phyloP scores from a whole-genome alignment of 352 stramenopile genomes.

The Phytophthora sp. region DNA sequence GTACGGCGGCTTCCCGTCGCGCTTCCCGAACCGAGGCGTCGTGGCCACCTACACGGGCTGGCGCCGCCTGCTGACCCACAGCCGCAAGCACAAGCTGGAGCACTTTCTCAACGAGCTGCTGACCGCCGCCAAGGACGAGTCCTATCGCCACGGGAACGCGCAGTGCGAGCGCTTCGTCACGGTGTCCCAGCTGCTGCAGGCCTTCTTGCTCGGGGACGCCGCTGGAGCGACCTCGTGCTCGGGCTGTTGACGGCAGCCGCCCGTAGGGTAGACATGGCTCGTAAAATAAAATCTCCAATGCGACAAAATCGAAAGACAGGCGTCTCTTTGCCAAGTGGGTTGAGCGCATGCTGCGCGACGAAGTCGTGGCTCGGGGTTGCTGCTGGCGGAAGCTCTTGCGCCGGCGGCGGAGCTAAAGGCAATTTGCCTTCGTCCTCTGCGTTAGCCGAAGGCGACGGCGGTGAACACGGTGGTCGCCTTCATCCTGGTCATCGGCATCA shows the following conservation, averaged over 20 bases:
- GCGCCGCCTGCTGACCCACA: conserved; percentile 17
- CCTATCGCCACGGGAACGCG: conserved; percentile 40
- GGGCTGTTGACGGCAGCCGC: background rate
- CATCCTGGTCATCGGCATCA: background rate
- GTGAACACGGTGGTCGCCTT: background rate
- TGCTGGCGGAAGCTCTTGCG: no score
- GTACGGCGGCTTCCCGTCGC: conserved; percentile 56
- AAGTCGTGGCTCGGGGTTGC: no score
- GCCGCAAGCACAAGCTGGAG: conserved; percentile 35
- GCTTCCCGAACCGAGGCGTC: conserved; percentile 30
- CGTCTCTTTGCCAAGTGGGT: conserved; percentile 1
- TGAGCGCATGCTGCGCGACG: no score
- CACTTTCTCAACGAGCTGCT: conserved; percentile 55
- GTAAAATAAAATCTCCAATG: background rate
- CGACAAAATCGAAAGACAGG: conserved; percentile 11
- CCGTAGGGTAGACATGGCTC: conserved; percentile 1
- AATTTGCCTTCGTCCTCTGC: no score
- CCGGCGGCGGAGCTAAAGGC: no score
- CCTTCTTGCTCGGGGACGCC: conserved; percentile 59
- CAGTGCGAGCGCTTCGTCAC: conserved; percentile 57
- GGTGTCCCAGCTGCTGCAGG: conserved; percentile 50
- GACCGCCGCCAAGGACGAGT: conserved; percentile 43
- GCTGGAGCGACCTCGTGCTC: conserved; percentile 7
- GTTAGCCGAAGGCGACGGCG: no score
- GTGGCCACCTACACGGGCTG: conserved; percentile 30